A percentile compares a stretch with the other conserved stretches of the same genome.
These are phyloP conservation scores for Breviolum minutum DNA, from an alignment of 73 alveolate genomes.

Conservation along the genomic window DNA sequence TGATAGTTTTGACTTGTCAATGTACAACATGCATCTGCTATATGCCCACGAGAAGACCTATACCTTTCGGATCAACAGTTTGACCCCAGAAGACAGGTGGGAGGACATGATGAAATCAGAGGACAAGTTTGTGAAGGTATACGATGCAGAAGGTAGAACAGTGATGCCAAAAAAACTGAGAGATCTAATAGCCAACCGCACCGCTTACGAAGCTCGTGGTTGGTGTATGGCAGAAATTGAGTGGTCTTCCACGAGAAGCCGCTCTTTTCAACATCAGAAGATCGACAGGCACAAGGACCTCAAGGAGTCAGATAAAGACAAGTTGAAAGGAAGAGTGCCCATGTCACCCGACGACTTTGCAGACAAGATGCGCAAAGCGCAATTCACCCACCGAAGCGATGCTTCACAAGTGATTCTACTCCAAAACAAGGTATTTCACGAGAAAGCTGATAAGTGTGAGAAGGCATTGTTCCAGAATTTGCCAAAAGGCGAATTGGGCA, in stretches of 20 bases:
- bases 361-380: not conserved
- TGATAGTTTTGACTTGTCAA: too few relatives aligned
- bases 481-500: too few relatives aligned
- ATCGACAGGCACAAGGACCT: not conserved
- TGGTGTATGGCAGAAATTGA: not conserved
- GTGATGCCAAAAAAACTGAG: not conserved
- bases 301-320: not conserved
- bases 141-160: not conserved
- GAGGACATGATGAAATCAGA: not conserved
- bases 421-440: not conserved
- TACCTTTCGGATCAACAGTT: not conserved
- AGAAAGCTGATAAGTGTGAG: too few relatives aligned
- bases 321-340: not conserved
- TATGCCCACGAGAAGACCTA: not conserved
- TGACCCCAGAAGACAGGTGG: not conserved
- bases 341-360: not conserved
- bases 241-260: not conserved
- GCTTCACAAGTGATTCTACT: not conserved
- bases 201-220: not conserved
- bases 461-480: too few relatives aligned
- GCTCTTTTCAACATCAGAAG: not conserved
- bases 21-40: not conserved
- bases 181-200: not conserved
- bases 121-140: not conserved
- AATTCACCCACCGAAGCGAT: not conserved